phyloP scores from a whole-genome alignment of 2,329 filamentous ascomycete genomes.

The Cladophialophora psammophila region DNA sequence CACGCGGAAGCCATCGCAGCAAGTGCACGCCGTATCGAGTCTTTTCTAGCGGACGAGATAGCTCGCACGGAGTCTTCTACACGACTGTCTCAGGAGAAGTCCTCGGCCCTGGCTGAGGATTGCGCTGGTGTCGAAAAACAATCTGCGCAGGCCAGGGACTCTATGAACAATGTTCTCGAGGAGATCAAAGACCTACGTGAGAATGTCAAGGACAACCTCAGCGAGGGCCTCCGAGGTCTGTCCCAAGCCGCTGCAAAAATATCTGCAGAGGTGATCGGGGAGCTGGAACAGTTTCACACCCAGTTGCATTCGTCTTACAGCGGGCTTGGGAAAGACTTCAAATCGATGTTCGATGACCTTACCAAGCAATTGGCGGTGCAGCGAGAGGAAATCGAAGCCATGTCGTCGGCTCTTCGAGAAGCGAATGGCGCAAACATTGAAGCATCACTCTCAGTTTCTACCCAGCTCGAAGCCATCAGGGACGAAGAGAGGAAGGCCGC shows the following conservation, averaged over 20 bases:
- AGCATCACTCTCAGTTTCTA: slow-evolving; percentile 71
- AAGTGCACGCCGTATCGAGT: slow-evolving; percentile 75
- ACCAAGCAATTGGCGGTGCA: slow-evolving; percentile 77
- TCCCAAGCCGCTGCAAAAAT: slow-evolving; percentile 86
- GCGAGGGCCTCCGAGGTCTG: slow-evolving; percentile 81
- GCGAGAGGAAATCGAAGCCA: slow-evolving; percentile 74
- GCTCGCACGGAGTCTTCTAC: slow-evolving; percentile 74
- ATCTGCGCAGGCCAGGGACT: slow-evolving; percentile 68
- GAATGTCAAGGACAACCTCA: slow-evolving; percentile 84
- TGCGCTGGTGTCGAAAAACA: slow-evolving; percentile 68
- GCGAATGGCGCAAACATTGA: slow-evolving; percentile 73
- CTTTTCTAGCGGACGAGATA: slow-evolving; percentile 78
- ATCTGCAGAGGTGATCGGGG: slow-evolving; percentile 84
- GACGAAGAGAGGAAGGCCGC: slow-evolving; percentile 78
- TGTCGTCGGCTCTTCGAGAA: slow-evolving; percentile 74
- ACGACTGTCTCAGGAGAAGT: slow-evolving; percentile 72
- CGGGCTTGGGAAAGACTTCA: slow-evolving; percentile 83
- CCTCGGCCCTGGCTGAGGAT: slow-evolving; percentile 71
- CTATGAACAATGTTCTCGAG: slow-evolving; percentile 89
- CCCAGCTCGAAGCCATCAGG: slow-evolving; percentile 71
- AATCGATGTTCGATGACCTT: slow-evolving; percentile 81
- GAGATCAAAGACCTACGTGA: slow-evolving; percentile 91
- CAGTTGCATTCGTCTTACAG: slow-evolving; percentile 85
- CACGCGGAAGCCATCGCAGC: slow-evolving; percentile 74
- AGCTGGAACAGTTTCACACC: slow-evolving; percentile 82